Evolutionary conservation across 2,329 filamentous ascomycete species (phyloP), one percentile per base, ranked within the genome.

Genomic region (Hymenoscyphus occultus): DNA sequence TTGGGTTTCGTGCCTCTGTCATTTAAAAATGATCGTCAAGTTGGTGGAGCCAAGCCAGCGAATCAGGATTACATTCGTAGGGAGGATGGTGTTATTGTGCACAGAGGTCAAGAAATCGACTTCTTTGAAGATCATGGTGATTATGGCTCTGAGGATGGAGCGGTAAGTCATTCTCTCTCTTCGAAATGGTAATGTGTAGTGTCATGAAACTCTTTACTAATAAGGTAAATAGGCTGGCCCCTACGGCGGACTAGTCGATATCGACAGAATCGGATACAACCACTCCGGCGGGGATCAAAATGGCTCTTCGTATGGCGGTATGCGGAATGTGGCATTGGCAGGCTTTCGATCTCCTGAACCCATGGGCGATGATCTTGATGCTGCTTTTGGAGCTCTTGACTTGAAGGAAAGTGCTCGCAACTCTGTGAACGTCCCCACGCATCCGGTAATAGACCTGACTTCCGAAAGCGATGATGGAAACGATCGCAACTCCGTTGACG

Each of bases 41-140:
- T 54, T 22, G 63, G 58, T 10, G 56, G 48, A 9, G 59, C 64
- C 5, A 7, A 39, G 14, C 32, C 28, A 39, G 31, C 56, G 13
- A 35, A 19, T 14, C 32, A 59, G n/a, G 72, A 75, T 58, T 71
- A 65, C n/a, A 69, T 76, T 51, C 63, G 68, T 35, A 70, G 70
- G 51, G 70, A 72, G 31, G 69, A 75, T 60, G 74, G 74, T 56
- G 62, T 70, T 7, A 61, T 73, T 56, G 64, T 75, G 58, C 75
- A 75, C 62, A 71, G 74, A 32, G 75, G 74, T 28, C 74, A 76
- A 64, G 65, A 72, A 32, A 71, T 76, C 31, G 72, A 75, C 59
- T 56, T 76, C 1, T 76, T 76, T 63, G 60, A 51, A 51, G 45
- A 35, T 35, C 35, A 51, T 22, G 42, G 19, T 56, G 16, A 39